Evolutionary conservation across 1,284 basidiomycete species (phyloP).

Genomic region (Moniliophthora roreri): DNA sequence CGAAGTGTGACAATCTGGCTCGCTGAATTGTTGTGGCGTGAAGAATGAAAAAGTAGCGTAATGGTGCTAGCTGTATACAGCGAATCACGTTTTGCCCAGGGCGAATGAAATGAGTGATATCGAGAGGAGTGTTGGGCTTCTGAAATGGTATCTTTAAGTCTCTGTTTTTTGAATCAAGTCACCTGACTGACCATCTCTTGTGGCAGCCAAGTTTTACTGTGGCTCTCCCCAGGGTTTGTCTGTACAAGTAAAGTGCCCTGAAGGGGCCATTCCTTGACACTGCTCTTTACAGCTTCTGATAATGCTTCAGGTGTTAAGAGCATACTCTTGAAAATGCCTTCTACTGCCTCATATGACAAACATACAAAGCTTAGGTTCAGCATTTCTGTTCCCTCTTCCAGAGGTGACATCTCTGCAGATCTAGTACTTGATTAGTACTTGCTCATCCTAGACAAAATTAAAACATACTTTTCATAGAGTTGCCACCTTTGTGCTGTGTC

Average conservation of each 20-base stretch:
- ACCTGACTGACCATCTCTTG: constrained; percentile 36
- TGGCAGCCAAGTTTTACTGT: constrained; percentile 34
- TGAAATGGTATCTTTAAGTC: constrained; percentile 12
- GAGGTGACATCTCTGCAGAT: neutral
- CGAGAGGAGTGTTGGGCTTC: neutral
- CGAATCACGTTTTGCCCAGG: constrained; percentile 15
- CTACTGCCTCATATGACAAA: constrained; percentile 34
- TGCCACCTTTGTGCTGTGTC: constrained; percentile 10
- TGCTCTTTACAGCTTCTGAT: constrained; percentile 30
- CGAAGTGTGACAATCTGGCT: constrained; percentile 2
- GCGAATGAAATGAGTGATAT: constrained; percentile 12
- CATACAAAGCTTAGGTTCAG: constrained; percentile 27
- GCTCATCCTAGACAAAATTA: neutral
- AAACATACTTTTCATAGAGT: constrained; percentile 5
- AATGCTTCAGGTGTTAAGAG: constrained; percentile 29
- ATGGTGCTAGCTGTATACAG: constrained; percentile 15
- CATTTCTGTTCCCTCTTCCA: neutral
- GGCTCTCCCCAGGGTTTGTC: constrained; percentile 33
- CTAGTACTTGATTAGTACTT: neutral
- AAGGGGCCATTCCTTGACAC: constrained; percentile 43
- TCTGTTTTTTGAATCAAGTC: constrained; percentile 13
- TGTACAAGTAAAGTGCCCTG: constrained; percentile 44
- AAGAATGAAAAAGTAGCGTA: constrained; percentile 17
- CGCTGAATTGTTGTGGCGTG: neutral
- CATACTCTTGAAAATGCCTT: constrained; percentile 25